Conservation (phyloP, 129 eudicot species). For the Helichrysum umbraculigerum region DNA sequence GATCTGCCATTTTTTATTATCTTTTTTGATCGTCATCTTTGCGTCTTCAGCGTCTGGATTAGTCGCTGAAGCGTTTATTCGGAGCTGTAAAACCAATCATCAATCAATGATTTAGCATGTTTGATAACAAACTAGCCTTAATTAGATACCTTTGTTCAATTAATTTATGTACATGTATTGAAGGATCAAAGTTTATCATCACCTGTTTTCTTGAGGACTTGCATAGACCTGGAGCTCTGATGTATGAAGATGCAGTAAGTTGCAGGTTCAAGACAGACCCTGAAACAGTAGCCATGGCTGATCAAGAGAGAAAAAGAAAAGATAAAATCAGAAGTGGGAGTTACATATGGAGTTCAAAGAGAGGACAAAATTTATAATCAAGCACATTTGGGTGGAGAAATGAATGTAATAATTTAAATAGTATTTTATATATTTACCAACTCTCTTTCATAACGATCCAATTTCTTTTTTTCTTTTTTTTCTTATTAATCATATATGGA, state of each 20-base stretch:
- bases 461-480: too few relatives aligned
- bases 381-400: constrained; percentile 37
- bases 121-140: not conserved
- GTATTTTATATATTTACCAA: too few relatives aligned
- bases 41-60: constrained; percentile 48
- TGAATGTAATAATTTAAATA: constrained; percentile 21
- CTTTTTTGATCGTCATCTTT: constrained; percentile 46
- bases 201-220: constrained; percentile 51
- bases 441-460: too few relatives aligned
- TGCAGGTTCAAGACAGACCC: constrained; percentile 44
- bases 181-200: not conserved
- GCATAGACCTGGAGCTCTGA: constrained; percentile 28
- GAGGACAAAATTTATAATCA: constrained; percentile 42
- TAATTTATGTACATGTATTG: not conserved
- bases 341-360: constrained; percentile 28
- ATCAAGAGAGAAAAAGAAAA: constrained; percentile 15
- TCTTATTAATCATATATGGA: too few relatives aligned
- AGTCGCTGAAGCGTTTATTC: constrained; percentile 48
- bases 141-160: not conserved
- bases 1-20: constrained; percentile 49
- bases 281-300: constrained; percentile 57
- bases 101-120: not conserved
- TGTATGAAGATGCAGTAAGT: constrained; percentile 36
- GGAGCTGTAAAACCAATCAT: constrained; percentile 39
- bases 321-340: constrained; percentile 13